These are phyloP conservation scores for Albifimbria verrucaria DNA, from an alignment of 2,329 filamentous ascomycete species.

Conservation along the genomic window DNA sequence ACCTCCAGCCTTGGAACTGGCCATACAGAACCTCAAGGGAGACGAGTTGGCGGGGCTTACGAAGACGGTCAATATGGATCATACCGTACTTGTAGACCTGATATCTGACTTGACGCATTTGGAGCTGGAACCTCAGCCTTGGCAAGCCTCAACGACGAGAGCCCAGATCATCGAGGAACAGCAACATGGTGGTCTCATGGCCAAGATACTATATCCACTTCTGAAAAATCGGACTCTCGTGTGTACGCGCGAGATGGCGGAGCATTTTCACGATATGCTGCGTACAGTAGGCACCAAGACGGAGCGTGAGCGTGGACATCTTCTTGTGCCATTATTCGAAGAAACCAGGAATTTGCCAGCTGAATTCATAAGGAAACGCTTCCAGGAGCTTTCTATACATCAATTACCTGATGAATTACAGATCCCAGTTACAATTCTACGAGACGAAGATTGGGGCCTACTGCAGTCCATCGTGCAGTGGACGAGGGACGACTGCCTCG, in stretches of 20 bases:
- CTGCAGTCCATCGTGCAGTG: constrained; percentile 21
- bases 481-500: constrained; percentile 23
- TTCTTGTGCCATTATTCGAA: constrained; percentile 27
- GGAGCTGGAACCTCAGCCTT: constrained; percentile 26
- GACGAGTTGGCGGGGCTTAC: constrained; percentile 30
- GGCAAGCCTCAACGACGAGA: constrained; percentile 28
- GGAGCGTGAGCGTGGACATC: constrained; percentile 30
- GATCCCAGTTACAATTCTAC: constrained; percentile 29
- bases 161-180: constrained; percentile 33
- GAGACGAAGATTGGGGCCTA: constrained; percentile 22
- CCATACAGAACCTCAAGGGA: constrained; percentile 26
- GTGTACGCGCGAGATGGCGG: constrained; percentile 35
- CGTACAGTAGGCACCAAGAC: constrained; percentile 32
- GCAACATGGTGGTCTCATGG: constrained; percentile 26
- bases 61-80: constrained; percentile 35
- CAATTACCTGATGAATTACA: constrained; percentile 27
- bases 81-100: constrained; percentile 37
- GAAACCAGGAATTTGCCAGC: constrained; percentile 7
- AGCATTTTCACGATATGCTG: constrained; percentile 34
- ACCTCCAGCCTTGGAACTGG: constrained; percentile 19
- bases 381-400: constrained; percentile 29
- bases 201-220: constrained; percentile 31
- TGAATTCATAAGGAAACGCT: constrained; percentile 18
- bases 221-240: constrained; percentile 28
- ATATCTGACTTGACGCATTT: constrained; percentile 37